Evolutionary conservation across 208 protist species (phyloP).

Genomic region (Trichomonas tenax): DNA sequence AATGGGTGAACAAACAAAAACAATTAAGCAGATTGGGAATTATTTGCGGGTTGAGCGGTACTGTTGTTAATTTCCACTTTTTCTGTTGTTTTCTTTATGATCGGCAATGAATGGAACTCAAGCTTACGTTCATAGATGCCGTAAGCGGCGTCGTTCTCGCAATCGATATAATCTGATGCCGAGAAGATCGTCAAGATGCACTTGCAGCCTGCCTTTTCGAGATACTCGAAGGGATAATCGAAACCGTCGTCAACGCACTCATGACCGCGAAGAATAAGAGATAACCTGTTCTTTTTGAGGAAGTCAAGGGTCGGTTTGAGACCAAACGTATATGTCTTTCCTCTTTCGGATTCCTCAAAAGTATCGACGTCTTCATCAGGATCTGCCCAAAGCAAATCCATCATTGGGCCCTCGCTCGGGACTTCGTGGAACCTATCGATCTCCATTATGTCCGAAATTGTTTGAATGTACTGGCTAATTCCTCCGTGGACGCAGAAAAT

Average conservation of each 20-base stretch:
- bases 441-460: background rate
- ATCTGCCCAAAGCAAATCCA: background rate
- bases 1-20: no score
- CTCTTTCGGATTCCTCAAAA: background rate
- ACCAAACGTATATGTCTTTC: background rate
- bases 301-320: background rate
- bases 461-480: background rate
- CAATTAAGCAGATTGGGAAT: no score
- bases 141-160: background rate
- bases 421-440: background rate
- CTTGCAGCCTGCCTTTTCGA: background rate
- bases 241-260: background rate
- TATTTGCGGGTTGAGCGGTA: background rate
- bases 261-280: background rate
- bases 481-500: constrained; percentile 16
- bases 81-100: background rate
- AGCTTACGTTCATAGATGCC: background rate
- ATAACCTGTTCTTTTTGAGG: background rate
- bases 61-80: background rate
- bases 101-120: background rate
- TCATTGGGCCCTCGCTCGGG: background rate
- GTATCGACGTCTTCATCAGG: background rate
- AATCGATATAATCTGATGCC: background rate
- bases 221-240: background rate
- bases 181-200: background rate